phyloP scores from a whole-genome alignment of 495 filamentous ascomycete species.

The Rhizodiscina lignyota region DNA sequence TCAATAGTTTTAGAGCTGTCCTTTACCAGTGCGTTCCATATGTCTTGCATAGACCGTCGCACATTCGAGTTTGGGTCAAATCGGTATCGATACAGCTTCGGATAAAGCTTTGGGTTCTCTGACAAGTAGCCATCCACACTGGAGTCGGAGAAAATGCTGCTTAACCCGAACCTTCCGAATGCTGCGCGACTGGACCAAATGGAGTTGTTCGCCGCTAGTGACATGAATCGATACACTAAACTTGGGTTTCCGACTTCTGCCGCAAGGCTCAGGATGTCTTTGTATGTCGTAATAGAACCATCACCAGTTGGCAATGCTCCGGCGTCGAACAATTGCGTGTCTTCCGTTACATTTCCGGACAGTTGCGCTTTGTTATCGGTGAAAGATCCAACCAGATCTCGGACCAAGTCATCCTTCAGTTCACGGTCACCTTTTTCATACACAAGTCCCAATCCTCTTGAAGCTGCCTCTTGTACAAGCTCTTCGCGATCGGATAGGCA shows the following conservation, averaged over 20 bases:
- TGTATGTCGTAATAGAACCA: conserved; percentile 81
- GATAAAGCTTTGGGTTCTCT: conserved; percentile 80
- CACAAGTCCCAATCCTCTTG: conserved; percentile 72
- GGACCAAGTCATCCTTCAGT: conserved; percentile 67
- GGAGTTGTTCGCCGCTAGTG: conserved; percentile 79
- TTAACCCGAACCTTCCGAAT: conserved; percentile 85
- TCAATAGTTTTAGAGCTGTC: conserved; percentile 59
- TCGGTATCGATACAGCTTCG: conserved; percentile 82
- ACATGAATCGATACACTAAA: conserved; percentile 95
- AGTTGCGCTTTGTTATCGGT: conserved; percentile 54
- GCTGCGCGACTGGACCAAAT: conserved; percentile 92
- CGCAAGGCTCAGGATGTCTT: conserved; percentile 83
- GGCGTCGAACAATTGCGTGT: conserved; percentile 89
- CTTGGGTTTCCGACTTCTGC: conserved; percentile 88
- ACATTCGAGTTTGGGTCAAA: conserved; percentile 92
- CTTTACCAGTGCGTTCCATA: conserved; percentile 86
- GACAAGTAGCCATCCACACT: conserved; percentile 55
- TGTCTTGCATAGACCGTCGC: conserved; percentile 86
- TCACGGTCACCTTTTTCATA: conserved; percentile 78
- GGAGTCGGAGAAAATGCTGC: conserved; percentile 75
- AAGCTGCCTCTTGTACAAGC: conserved; percentile 87
- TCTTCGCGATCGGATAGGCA: conserved; percentile 82
- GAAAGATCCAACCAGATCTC: conserved; percentile 74
- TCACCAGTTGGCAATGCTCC: conserved; percentile 84
- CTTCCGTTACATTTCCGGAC: conserved; percentile 58